Evolutionary conservation across 345 rosid species (phyloP).

Genomic region (Toxicodendron radicans): DNA sequence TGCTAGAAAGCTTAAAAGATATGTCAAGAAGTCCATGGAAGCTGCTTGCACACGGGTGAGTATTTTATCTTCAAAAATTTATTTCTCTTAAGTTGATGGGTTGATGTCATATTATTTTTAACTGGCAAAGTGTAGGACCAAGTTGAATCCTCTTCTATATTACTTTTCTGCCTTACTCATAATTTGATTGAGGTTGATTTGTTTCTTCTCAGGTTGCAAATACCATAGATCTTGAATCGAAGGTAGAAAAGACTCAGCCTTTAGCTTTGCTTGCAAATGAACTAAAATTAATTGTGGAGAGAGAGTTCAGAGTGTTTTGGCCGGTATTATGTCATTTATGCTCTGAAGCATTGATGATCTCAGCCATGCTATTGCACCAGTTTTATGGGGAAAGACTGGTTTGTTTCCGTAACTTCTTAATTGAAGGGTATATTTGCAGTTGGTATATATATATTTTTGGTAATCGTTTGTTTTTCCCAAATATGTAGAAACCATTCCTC

Average conservation of each 20-base stretch:
- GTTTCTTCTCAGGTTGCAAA: slow-evolving; percentile 52
- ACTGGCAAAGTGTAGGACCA: slow-evolving; percentile 5
- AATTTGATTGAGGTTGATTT: slow-evolving; percentile 12
- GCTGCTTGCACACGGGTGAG: slow-evolving; percentile 79
- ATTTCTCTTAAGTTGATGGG: background rate
- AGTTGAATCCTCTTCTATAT: background rate
- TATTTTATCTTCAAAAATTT: slow-evolving; percentile 12
- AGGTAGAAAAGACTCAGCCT: slow-evolving; percentile 59
- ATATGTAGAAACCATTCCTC: slow-evolving; percentile 71
- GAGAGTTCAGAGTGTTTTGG: slow-evolving; percentile 63
- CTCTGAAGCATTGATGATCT: slow-evolving; percentile 65
- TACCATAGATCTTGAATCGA: slow-evolving; percentile 51
- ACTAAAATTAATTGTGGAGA: slow-evolving; percentile 68
- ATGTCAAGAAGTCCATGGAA: slow-evolving; percentile 64
- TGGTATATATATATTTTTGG: slow-evolving; percentile 14
- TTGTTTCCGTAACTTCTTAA: slow-evolving; percentile 30
- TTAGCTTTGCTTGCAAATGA: slow-evolving; percentile 84
- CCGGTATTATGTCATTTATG: slow-evolving; percentile 63
- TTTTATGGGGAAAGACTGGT: slow-evolving; percentile 94
- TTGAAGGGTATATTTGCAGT: slow-evolving; percentile 14
- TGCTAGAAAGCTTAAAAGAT: slow-evolving; percentile 51
- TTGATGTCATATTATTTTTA: background rate
- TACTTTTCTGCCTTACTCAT: background rate
- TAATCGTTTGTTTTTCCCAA: slow-evolving; percentile 20
- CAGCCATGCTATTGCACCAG: slow-evolving; percentile 63